These are phyloP conservation scores for Candida qinlingensis DNA, from an alignment of 805 yeast species.

Conservation along the genomic window DNA sequence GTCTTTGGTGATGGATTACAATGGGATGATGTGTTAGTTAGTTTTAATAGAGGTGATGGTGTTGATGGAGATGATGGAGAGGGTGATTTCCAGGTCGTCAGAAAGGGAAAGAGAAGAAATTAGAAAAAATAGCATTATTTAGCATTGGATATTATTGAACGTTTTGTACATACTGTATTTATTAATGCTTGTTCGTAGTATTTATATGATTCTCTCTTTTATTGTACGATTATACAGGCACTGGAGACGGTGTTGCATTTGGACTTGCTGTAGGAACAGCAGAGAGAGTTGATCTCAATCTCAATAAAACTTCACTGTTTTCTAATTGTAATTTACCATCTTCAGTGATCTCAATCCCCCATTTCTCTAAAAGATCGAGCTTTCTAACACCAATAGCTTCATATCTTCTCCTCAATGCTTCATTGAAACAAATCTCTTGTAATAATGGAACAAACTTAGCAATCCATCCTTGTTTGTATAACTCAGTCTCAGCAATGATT, in stretches of 20 bases:
- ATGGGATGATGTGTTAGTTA: conserved; percentile 66
- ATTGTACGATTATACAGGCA: background rate
- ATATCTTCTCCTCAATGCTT: conserved; percentile 78
- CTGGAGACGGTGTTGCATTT: background rate
- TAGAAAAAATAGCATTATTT: conserved; percentile 5
- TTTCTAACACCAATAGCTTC: conserved; percentile 36
- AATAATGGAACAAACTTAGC: conserved; percentile 69
- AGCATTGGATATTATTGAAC: too few species aligned
- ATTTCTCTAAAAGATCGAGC: conserved; percentile 25
- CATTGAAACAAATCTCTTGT: conserved; percentile 88
- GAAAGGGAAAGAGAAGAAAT: conserved; percentile 48
- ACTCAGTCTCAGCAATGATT: conserved; percentile 69
- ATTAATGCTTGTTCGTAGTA: background rate
- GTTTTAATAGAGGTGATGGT: conserved; percentile 18
- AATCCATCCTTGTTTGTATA: conserved; percentile 74
- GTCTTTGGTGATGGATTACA: conserved; percentile 41
- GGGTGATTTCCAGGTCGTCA: conserved; percentile 63
- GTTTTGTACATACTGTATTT: too few species aligned
- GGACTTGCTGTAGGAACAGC: conserved; percentile 1
- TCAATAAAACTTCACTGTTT: conserved; percentile 1
- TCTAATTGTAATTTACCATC: conserved; percentile 15
- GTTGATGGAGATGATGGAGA: conserved; percentile 33
- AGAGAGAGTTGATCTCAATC: conserved; percentile 1
- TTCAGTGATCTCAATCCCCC: conserved; percentile 24
- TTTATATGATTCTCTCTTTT: background rate